Conservation (phyloP, 257 asterid genomes). For the Cordia subcordata region DNA sequence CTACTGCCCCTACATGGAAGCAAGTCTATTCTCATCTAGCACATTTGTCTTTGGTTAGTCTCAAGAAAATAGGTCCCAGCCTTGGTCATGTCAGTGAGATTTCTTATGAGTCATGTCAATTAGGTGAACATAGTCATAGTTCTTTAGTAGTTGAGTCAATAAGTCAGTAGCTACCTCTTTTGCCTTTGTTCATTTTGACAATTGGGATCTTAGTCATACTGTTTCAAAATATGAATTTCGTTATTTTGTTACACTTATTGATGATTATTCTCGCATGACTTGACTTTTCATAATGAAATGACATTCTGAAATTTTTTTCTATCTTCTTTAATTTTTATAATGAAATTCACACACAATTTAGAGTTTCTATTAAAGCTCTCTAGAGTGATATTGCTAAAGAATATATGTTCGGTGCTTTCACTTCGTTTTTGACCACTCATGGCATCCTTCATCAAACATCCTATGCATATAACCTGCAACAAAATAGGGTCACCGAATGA, state of each 20-base stretch:
- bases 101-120: no score
- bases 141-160: not conserved
- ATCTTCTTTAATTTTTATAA: not conserved
- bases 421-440: not conserved
- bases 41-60: no score
- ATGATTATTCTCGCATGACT: conserved; percentile 1
- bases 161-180: not conserved
- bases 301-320: not conserved
- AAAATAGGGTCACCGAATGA: not conserved
- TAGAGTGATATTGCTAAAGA: not conserved
- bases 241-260: conserved; percentile 4
- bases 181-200: conserved; percentile 1
- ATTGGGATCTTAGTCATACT: not conserved
- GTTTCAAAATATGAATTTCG: not conserved
- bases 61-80: no score
- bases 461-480: not conserved
- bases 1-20: not conserved
- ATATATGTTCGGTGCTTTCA: not conserved
- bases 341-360: conserved; percentile 1
- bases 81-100: no score
- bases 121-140: not conserved
- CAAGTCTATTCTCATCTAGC: not conserved
- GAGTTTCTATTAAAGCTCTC: not conserved
- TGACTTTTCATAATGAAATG: not conserved
- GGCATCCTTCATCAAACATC: conserved; percentile 4